Conservation (phyloP, 768 basidiomycete genomes). For the Botryobasidium botryosum region DNA sequence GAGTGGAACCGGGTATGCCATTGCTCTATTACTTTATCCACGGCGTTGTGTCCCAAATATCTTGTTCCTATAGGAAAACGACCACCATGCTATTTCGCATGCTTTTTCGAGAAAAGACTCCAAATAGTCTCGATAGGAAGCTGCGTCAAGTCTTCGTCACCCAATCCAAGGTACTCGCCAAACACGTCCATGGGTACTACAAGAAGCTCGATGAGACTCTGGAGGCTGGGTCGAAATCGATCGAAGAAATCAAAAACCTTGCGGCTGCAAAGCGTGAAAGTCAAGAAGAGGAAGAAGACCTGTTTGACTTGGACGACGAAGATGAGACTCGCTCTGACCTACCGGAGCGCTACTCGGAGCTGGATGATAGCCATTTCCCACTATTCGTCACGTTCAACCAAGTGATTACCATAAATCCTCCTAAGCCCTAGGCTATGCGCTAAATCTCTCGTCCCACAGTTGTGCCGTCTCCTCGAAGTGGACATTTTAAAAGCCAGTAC, state of each 20-base stretch:
- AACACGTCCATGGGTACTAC: slow-evolving; percentile 58
- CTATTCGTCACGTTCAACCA: slow-evolving; percentile 50
- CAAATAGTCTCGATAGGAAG: not conserved
- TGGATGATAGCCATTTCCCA: slow-evolving; percentile 47
- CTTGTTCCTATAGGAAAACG: slow-evolving; percentile 5
- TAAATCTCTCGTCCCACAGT: slow-evolving; percentile 18
- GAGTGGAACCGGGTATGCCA: slow-evolving; percentile 51
- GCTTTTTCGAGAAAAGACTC: not conserved
- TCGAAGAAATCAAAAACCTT: too few species aligned
- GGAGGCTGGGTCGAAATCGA: slow-evolving; percentile 14
- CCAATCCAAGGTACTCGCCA: slow-evolving; percentile 29
- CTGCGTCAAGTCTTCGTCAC: slow-evolving; percentile 10
- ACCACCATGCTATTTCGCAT: slow-evolving; percentile 11
- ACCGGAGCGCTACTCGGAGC: slow-evolving; percentile 35
- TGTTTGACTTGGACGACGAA: slow-evolving; percentile 30
- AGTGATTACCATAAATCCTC: slow-evolving; percentile 21
- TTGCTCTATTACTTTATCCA: not conserved
- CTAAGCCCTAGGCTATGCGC: not conserved
- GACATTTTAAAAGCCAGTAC: slow-evolving; percentile 20
- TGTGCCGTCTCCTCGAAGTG: slow-evolving; percentile 32
- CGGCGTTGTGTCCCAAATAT: not conserved
- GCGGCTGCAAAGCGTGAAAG: not conserved
- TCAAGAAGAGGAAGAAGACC: slow-evolving; percentile 13
- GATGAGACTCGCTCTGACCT: slow-evolving; percentile 26
- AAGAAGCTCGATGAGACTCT: slow-evolving; percentile 32